phyloP scores from a whole-genome alignment of 108 stramenopile genomes.

The Chaetoceros tenuissimus region DNA sequence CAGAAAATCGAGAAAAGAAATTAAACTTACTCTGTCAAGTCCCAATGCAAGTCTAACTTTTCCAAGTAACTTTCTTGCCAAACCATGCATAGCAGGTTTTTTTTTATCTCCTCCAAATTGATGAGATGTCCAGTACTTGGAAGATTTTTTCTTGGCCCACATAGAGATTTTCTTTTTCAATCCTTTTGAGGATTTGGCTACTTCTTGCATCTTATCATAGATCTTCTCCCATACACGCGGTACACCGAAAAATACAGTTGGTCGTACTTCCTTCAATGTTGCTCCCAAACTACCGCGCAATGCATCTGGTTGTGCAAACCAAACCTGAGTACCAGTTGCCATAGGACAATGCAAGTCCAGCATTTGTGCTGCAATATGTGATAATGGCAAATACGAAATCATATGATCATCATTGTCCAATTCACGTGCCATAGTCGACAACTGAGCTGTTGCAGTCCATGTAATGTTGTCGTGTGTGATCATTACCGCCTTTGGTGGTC shows the following conservation, averaged over 20 bases:
- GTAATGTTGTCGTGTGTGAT: slow-evolving; percentile 75
- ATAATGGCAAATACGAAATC: slow-evolving; percentile 39
- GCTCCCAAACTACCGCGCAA: slow-evolving; percentile 47
- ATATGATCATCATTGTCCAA: slow-evolving; percentile 16
- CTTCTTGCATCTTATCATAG: slow-evolving; percentile 63
- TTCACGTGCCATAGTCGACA: slow-evolving; percentile 2
- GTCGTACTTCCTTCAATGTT: slow-evolving; percentile 54
- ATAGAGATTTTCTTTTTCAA: slow-evolving; percentile 50
- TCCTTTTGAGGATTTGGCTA: slow-evolving; percentile 23
- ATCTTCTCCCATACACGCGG: slow-evolving; percentile 87
- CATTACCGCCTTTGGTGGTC: slow-evolving; percentile 79
- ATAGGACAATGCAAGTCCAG: slow-evolving; percentile 53
- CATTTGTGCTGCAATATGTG: slow-evolving; percentile 49
- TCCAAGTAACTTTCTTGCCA: slow-evolving; percentile 28
- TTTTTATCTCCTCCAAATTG: slow-evolving; percentile 7
- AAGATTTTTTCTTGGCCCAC: slow-evolving; percentile 49
- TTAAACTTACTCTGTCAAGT: slow-evolving; percentile 23
- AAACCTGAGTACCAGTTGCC: slow-evolving; percentile 17
- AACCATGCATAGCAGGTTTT: slow-evolving; percentile 4
- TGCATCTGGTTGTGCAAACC: slow-evolving; percentile 73
- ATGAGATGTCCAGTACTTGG: slow-evolving; percentile 5
- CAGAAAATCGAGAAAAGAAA: not conserved
- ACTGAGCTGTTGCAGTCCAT: slow-evolving; percentile 22
- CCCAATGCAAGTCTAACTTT: slow-evolving; percentile 47
- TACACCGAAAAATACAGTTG: slow-evolving; percentile 76